Conservation (phyloP, 352 stramenopile genomes). For the Phytopythium montanum region DNA sequence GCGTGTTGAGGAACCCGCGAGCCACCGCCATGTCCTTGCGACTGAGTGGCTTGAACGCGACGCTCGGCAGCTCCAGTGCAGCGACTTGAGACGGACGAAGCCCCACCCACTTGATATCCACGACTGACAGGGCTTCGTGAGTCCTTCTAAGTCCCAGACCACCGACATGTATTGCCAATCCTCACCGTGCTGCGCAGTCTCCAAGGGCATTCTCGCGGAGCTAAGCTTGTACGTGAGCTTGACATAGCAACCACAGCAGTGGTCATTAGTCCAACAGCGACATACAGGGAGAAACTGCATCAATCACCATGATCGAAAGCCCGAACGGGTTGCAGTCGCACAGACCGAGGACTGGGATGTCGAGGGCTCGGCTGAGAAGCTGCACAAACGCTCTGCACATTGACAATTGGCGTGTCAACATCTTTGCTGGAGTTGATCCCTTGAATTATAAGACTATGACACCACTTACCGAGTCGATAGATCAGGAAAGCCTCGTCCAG, state of each 20-base stretch:
- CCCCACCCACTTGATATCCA: slow-evolving; percentile 91
- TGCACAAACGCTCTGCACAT: slow-evolving; percentile 78
- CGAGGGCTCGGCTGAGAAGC: slow-evolving; percentile 60
- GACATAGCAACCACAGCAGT: not conserved
- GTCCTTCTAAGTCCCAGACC: not conserved
- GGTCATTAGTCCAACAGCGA: not conserved
- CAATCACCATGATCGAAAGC: slow-evolving; percentile 84
- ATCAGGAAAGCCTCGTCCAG: slow-evolving; percentile 93
- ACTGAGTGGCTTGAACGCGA: slow-evolving; percentile 54
- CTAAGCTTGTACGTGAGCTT: slow-evolving; percentile 90
- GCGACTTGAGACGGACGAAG: slow-evolving; percentile 83
- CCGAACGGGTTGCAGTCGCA: slow-evolving; percentile 95
- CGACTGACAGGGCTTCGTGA: slow-evolving; percentile 22
- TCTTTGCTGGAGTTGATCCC: not conserved
- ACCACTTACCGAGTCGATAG: slow-evolving; percentile 77
- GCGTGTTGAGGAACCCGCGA: slow-evolving; percentile 33
- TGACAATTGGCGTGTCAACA: not conserved
- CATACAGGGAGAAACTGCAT: too few species aligned
- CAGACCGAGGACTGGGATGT: slow-evolving; percentile 89
- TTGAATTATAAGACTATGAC: not conserved
- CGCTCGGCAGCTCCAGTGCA: slow-evolving; percentile 37
- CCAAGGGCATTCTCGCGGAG: slow-evolving; percentile 79
- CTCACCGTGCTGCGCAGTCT: slow-evolving; percentile 58
- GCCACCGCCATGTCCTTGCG: slow-evolving; percentile 47
- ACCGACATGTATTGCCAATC: not conserved